Percentiles rank a stretch among this genome's conserved stretches.
These are phyloP conservation scores for Rhodamnia argentea DNA, from an alignment of 345 rosid genomes.

Conservation along the genomic window DNA sequence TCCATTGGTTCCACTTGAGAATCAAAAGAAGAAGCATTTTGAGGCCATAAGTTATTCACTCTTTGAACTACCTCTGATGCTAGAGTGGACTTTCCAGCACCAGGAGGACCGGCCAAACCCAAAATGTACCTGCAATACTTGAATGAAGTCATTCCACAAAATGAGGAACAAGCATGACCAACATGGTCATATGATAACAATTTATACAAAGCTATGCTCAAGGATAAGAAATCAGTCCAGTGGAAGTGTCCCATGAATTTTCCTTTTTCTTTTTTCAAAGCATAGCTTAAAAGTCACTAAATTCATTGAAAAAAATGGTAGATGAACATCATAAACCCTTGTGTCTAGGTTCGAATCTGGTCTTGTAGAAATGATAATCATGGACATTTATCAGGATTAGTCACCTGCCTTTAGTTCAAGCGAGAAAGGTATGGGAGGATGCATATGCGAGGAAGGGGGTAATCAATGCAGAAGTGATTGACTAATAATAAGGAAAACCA, in stretches of 20 bases:
- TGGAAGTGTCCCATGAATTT: background rate
- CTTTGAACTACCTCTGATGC: constrained; percentile 66
- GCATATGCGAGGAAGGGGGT: background rate
- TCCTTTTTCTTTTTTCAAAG: background rate
- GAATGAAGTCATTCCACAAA: background rate
- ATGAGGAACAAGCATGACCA: background rate
- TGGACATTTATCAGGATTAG: background rate
- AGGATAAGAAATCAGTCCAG: background rate
- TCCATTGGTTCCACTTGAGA: constrained; percentile 57
- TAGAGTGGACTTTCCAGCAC: constrained; percentile 87
- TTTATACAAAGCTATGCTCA: background rate
- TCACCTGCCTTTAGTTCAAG: background rate
- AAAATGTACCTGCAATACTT: constrained; percentile 51
- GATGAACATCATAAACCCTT: background rate
- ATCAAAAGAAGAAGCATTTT: constrained; percentile 51
- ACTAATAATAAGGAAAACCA: background rate
- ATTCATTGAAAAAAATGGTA: background rate
- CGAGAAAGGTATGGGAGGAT: background rate
- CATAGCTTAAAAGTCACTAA: background rate
- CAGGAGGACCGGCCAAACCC: constrained; percentile 93
- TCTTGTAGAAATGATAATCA: background rate
- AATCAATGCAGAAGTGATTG: background rate
- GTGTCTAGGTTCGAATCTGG: background rate
- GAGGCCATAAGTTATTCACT: constrained; percentile 62
- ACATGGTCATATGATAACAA: background rate